Evolutionary conservation across 1,284 basidiomycete genomes (phyloP).

Genomic region (Lignosus rhinocerotis): DNA sequence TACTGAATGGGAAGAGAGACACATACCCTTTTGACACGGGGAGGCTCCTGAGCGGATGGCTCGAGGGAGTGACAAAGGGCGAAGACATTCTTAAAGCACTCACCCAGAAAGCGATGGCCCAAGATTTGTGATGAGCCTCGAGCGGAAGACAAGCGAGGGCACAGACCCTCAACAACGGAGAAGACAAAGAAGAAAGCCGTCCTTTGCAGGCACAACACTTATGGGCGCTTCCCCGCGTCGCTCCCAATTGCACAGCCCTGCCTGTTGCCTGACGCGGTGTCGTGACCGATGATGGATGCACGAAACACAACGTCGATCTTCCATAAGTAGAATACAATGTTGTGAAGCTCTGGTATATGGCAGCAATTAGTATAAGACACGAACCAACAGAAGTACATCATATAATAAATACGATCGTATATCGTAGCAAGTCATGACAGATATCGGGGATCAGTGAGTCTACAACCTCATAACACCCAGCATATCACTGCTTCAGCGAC

Average conservation of each 20-base stretch:
- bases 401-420: neutral
- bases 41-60: slow-evolving; percentile 13
- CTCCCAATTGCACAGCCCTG: neutral
- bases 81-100: slow-evolving; percentile 15
- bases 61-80: slow-evolving; percentile 10
- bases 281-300: slow-evolving; percentile 11
- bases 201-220: slow-evolving; percentile 8
- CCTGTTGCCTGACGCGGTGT: slow-evolving; percentile 9
- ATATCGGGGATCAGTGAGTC: too few relatives aligned
- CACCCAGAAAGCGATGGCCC: slow-evolving; percentile 5
- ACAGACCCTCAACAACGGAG: neutral
- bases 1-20: neutral
- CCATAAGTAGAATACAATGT: neutral
- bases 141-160: neutral
- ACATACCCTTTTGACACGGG: slow-evolving; percentile 20
- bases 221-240: slow-evolving; percentile 2
- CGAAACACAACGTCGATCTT: neutral
- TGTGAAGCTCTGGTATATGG: neutral
- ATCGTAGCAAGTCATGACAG: neutral
- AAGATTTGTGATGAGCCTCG: neutral
- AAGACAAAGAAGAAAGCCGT: slow-evolving; percentile 6
- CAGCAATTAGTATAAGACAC: neutral
- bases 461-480: neutral
- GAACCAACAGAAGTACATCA: neutral
- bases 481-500: slow-evolving; percentile 5